These are phyloP conservation scores for Fraxinus ornus DNA, from an alignment of 305 asterid species.

Conservation along the genomic window DNA sequence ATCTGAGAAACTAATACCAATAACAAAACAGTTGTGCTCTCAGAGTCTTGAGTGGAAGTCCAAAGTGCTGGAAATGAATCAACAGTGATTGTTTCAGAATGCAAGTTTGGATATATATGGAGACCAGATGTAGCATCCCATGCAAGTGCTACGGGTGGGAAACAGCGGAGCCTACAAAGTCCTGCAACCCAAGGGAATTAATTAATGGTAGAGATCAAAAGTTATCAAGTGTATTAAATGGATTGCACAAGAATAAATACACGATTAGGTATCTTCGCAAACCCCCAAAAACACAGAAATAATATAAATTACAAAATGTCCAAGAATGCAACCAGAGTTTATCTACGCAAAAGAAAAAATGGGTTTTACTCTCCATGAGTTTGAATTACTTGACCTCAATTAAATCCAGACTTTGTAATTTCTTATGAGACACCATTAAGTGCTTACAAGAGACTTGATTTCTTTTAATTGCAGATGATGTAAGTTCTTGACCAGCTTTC, in stretches of 20 bases:
- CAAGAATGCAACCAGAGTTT: constrained; percentile 1
- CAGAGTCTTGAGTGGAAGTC: constrained; percentile 71
- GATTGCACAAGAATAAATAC: neutral
- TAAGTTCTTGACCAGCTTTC: constrained; percentile 12
- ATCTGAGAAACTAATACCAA: constrained; percentile 51
- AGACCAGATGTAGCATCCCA: constrained; percentile 96
- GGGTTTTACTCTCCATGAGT: constrained; percentile 1
- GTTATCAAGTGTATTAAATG: neutral
- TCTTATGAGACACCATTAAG: neutral
- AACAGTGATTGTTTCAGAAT: constrained; percentile 76
- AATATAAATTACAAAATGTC: neutral
- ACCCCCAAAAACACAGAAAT: neutral
- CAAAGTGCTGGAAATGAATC: constrained; percentile 94
- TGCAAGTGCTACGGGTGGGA: constrained; percentile 97
- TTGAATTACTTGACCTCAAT: neutral
- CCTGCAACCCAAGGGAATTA: constrained; percentile 46
- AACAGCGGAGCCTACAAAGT: constrained; percentile 89
- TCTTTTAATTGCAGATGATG: constrained; percentile 13
- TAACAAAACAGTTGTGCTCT: constrained; percentile 66
- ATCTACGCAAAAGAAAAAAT: constrained; percentile 4
- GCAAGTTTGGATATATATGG: constrained; percentile 83
- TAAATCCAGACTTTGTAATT: neutral
- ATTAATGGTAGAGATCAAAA: neutral
- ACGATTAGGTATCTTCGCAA: neutral
- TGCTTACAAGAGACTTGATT: constrained; percentile 2